Base-by-base conservation (phyloP, 2,329 filamentous ascomycete genomes). In the Periglandula ipomoeae region DNA sequence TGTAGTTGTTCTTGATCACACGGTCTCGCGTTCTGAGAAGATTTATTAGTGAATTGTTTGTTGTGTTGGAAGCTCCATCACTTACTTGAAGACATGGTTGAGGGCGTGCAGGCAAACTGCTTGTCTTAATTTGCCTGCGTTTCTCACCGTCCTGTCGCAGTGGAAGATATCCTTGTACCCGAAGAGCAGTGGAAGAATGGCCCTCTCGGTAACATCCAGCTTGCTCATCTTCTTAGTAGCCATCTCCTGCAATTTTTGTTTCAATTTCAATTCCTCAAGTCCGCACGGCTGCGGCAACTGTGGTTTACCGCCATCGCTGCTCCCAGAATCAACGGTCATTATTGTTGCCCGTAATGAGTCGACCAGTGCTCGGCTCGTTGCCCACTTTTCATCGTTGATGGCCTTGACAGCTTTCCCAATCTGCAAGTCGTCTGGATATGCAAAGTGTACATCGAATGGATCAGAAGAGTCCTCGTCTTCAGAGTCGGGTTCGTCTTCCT, bases 1-100 rank as follows among this genome's bases (percentile, higher is more conserved):
- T 87, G 47, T 86, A 80, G 61, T 90, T 97, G 68, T 97, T 94
- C 67, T 95, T 97, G 52, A 97, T 79, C 0, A 97, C 86, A 26
- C 83, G 81, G 61, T 97, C 91, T 55, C 93, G 82, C 2, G 91
- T 96, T 65, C 79, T 83, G 45, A 1, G 17, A 38, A n/a, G 10
- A n/a, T 22, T 11, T 38, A 13, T 22, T 17, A 20, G n/a, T 20
- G 19, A 20, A 4, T 38, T 17, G 35, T 38, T 38, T 38, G 9
- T 38, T n/a, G 5, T 38, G 9, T 17, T 38, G n/a, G 6, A 8
- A 32, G 20, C 24, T 41, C 10, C 3, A 13, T 6, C 15, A 61
- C 76, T 63, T 63, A 82, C 79, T 95, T 96, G 66, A 95, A 83
- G 37, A 97, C 75, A 62, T 97, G 93, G 63, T 97, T 97, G 11